phyloP scores from a whole-genome alignment of 73 alveolate species.

The Effrenium voratum region DNA sequence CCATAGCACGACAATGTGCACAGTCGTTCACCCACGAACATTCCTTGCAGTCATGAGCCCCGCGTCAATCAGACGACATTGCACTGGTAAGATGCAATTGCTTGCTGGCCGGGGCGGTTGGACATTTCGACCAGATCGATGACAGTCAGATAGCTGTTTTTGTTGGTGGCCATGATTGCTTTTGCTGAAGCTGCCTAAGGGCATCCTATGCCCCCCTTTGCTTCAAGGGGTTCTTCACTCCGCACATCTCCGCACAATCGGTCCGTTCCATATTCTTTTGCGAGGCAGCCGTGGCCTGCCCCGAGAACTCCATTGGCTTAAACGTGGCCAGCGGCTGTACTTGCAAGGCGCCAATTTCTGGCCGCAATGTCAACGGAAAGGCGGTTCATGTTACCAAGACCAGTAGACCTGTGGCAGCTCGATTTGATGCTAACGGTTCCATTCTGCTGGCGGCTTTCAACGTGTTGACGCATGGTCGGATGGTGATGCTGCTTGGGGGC shows the following conservation, averaged over 20 bases:
- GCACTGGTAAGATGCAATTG: no score
- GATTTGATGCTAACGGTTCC: no score
- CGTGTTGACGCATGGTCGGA: no score
- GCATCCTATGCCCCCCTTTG: neutral
- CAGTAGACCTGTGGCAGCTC: no score
- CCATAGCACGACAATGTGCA: no score
- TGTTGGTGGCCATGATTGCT: neutral
- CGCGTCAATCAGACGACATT: no score
- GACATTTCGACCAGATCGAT: neutral
- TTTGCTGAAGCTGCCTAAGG: neutral
- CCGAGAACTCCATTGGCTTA: neutral
- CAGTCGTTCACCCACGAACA: no score
- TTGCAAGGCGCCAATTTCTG: constrained; percentile 33
- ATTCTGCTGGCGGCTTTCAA: no score
- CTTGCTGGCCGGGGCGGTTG: neutral
- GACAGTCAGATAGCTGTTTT: neutral
- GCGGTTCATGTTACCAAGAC: no score
- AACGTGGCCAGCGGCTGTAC: constrained; percentile 31
- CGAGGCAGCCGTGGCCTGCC: constrained; percentile 47
- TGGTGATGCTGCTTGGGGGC: neutral
- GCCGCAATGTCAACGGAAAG: neutral
- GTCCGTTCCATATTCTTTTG: neutral
- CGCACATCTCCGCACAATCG: neutral
- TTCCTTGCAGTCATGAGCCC: no score
- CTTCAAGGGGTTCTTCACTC: neutral